Evolutionary conservation across 2,329 filamentous ascomycete genomes (phyloP), one percentile per base, ranked within the genome.

Genomic region (Plectosphaerella plurivora): DNA sequence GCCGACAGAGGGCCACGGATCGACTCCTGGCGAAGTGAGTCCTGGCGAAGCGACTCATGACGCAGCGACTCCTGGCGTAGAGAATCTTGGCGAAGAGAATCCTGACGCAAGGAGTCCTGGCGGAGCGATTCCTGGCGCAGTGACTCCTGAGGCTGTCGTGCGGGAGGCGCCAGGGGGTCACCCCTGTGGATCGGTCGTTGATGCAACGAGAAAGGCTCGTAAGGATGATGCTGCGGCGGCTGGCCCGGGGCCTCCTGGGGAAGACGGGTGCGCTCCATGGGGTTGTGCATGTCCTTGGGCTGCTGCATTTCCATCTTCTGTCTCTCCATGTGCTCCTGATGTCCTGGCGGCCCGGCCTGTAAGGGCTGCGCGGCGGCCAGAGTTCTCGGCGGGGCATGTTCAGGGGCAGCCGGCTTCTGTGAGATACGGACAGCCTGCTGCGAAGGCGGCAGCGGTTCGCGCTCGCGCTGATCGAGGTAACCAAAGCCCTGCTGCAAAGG

Each of bases 131-230:
- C 25, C 25, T 28, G 25, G 25, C 76, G 73, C 42, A 73, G 65
- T 5, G 72, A 66, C 37, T 81, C 77, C 45, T 75, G 71, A 36
- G 70, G 63, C 24, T 71, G 64, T 16, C 69, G 65, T 25, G 69
- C 61, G 18, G 69, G 66, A 25, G 74, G 53, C 2, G 74, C 63
- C 20, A 72, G 57, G 14, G 68, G 69, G 51, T 80, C 77, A 35
- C 60, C 59, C 48, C 76, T 68, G 24, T 74, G 50, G 22, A 47
- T 72, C 41, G 67, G 63, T 47, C 70, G 65, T 41, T 69, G 69
- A 16, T 69, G 70, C 50, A 72, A 67, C 16, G 67, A 63, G 51
- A 73, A 79, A 0, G 69, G 65, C 39, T 81, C 77, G 53, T 73
- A 76, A 37, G 72, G 75, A 52, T 69, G 70, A 36, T 67, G 68